Percentiles rank a stretch among this genome's conserved stretches.
Evolutionary conservation across 2,329 filamentous ascomycete species (phyloP).

Genomic region (Lasiodiplodia sp.): DNA sequence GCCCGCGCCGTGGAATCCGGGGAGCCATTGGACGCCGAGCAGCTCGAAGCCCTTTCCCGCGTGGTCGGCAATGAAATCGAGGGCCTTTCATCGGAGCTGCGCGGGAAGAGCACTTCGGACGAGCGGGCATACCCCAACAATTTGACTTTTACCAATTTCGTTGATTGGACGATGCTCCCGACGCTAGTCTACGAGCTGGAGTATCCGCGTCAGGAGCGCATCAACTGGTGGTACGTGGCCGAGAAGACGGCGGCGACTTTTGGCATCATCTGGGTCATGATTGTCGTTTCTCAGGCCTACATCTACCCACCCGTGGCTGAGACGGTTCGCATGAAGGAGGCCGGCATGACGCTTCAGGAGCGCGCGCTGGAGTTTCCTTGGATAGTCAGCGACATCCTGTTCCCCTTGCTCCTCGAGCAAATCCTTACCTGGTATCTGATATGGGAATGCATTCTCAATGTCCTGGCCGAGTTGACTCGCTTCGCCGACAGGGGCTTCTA

Average conservation of each 20-base stretch:
- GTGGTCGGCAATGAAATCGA: constrained; percentile 73
- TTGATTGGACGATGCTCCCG: constrained; percentile 76
- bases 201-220: constrained; percentile 73
- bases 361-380: constrained; percentile 75
- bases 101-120: constrained; percentile 63
- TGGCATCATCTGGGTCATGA: constrained; percentile 79
- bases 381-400: constrained; percentile 76
- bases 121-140: constrained; percentile 71
- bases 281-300: constrained; percentile 76
- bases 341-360: constrained; percentile 65
- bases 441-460: constrained; percentile 73
- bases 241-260: constrained; percentile 76
- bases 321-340: constrained; percentile 71
- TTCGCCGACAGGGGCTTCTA: constrained; percentile 80
- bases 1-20: constrained; percentile 68
- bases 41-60: constrained; percentile 69
- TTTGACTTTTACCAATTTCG: constrained; percentile 69
- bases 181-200: constrained; percentile 82
- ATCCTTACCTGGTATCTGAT: constrained; percentile 81
- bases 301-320: constrained; percentile 79
- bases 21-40: constrained; percentile 65
- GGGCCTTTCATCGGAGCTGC: constrained; percentile 69
- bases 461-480: constrained; percentile 76
- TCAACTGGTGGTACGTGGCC: constrained; percentile 77
- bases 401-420: constrained; percentile 82